Conservation (phyloP, 495 filamentous ascomycete genomes). For the Monascus purpureus region DNA sequence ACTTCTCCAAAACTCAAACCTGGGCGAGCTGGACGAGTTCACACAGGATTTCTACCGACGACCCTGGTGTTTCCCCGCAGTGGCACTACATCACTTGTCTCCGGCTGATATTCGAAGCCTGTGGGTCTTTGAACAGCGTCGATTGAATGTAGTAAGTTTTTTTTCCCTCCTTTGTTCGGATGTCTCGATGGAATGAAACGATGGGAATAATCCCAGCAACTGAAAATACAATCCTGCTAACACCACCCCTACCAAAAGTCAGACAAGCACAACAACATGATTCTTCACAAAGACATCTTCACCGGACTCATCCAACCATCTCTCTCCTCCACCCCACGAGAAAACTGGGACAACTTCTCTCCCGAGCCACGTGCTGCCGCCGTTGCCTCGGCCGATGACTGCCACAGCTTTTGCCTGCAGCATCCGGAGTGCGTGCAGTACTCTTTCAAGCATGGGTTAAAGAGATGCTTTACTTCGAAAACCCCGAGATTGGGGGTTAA, state of each 20-base stretch:
- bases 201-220: not conserved
- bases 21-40: conserved; percentile 32
- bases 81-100: conserved; percentile 40
- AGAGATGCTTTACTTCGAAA: conserved; percentile 18
- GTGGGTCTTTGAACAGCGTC: conserved; percentile 25
- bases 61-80: conserved; percentile 42
- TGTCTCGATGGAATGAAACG: not conserved
- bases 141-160: conserved; percentile 19
- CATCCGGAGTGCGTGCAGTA: conserved; percentile 18
- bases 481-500: conserved; percentile 20
- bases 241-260: no score
- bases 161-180: not conserved
- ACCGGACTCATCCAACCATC: conserved; percentile 27
- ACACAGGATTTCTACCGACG: conserved; percentile 22
- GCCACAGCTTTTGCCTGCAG: conserved; percentile 17
- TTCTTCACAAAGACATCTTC: conserved; percentile 32
- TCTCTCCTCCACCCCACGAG: conserved; percentile 14
- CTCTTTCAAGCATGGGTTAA: conserved; percentile 18
- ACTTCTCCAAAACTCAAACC: conserved; percentile 33
- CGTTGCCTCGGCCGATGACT: conserved; percentile 20
- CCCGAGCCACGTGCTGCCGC: conserved; percentile 20
- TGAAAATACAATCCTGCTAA: conserved; percentile 2
- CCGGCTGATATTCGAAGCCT: conserved; percentile 24
- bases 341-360: conserved; percentile 33
- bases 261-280: conserved; percentile 17